Conservation (phyloP, 1,284 basidiomycete species). For the Apiotrichum laibachii region DNA sequence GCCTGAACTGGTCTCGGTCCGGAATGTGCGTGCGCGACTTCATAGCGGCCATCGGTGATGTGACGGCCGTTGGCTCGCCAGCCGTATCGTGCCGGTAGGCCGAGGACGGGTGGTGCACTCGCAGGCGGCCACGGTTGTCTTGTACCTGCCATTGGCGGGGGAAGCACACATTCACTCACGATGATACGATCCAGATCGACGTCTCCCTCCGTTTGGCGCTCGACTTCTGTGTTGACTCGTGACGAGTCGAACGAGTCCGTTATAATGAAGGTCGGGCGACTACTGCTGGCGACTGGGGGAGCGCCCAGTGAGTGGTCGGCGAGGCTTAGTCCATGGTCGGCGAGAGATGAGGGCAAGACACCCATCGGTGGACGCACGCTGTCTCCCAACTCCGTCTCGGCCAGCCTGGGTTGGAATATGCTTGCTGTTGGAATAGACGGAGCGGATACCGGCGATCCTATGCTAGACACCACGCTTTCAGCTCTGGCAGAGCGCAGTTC, state of each 20-base stretch:
- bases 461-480: too few relatives aligned
- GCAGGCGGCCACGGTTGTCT: slow-evolving; percentile 18
- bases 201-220: not conserved
- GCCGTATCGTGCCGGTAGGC: slow-evolving; percentile 14
- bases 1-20: not conserved
- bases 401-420: too few relatives aligned
- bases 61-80: not conserved
- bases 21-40: not conserved
- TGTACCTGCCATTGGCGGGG: slow-evolving; percentile 16
- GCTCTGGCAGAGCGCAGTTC: not conserved
- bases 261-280: not conserved
- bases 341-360: too few relatives aligned
- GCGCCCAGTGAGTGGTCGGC: too few relatives aligned
- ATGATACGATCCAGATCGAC: slow-evolving; percentile 17
- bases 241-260: not conserved
- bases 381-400: too few relatives aligned
- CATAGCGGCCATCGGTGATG: not conserved
- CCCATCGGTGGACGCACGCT: too few relatives aligned
- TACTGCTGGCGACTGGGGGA: not conserved
- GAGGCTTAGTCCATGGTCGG: too few relatives aligned
- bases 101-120: slow-evolving; percentile 19
- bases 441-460: too few relatives aligned
- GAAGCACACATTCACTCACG: not conserved
- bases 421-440: too few relatives aligned
- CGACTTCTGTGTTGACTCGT: not conserved